Evolutionary conservation across 129 eudicot species (phyloP).

Genomic region (Flaveria brownii): DNA sequence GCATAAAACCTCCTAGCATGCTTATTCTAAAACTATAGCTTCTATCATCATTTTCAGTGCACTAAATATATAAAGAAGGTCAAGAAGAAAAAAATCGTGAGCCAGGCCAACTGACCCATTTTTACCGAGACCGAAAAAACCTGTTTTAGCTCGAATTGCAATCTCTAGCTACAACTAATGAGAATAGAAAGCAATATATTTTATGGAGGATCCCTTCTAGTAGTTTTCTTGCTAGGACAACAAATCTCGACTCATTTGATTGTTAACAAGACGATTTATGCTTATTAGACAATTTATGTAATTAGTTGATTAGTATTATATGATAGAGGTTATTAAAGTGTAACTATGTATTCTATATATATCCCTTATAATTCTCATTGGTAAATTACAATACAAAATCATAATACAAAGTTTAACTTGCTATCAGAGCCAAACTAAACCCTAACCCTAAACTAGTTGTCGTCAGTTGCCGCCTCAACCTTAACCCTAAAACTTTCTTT

Average conservation of each 20-base stretch:
- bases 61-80: not conserved
- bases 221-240: conserved; percentile 1
- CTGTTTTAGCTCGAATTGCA: not conserved
- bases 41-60: not conserved
- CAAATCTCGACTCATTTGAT: not conserved
- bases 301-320: no score
- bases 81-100: no score
- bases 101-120: not conserved
- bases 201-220: not conserved
- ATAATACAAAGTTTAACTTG: no score
- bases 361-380: no score
- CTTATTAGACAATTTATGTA: not conserved
- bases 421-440: no score
- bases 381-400: no score
- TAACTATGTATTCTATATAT: no score
- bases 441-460: no score
- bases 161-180: not conserved
- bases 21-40: not conserved
- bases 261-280: not conserved
- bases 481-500: no score
- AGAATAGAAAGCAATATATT: not conserved
- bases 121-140: not conserved
- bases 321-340: no score
- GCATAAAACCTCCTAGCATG: conserved; percentile 5
- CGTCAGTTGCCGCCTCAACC: no score